Evolutionary conservation across 2,329 filamentous ascomycete genomes (phyloP).

Genomic region (Pestalotiopsis sp.): DNA sequence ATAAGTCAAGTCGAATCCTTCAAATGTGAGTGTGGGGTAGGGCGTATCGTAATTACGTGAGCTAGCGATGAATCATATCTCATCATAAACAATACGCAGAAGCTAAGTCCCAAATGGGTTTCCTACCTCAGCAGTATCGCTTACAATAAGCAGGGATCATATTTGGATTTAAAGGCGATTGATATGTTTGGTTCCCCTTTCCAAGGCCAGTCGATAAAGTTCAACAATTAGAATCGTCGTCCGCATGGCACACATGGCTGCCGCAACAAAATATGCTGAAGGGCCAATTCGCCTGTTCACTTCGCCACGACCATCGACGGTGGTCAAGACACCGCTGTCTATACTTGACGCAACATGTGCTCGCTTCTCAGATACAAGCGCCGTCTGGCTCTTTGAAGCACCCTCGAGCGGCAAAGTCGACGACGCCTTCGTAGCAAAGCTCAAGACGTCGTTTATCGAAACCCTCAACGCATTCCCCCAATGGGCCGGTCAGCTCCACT

Average conservation of each 20-base stretch:
- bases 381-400: conserved; percentile 44
- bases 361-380: conserved; percentile 38
- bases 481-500: conserved; percentile 40
- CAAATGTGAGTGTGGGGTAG: not conserved
- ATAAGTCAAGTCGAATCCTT: too few relatives aligned
- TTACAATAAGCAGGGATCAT: not conserved
- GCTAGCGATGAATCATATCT: conserved; percentile 7
- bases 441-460: conserved; percentile 29
- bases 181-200: too few relatives aligned
- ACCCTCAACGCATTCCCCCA: conserved; percentile 41
- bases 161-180: not conserved
- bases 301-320: not conserved
- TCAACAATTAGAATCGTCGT: not conserved
- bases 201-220: not conserved
- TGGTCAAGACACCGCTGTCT: conserved; percentile 27
- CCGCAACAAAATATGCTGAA: not conserved
- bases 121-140: not conserved
- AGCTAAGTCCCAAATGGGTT: not conserved
- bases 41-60: not conserved
- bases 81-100: not conserved
- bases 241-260: not conserved
- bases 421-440: not conserved
- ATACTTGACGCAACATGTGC: conserved; percentile 43
- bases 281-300: conserved; percentile 12
- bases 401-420: conserved; percentile 15